Percentiles rank a stretch among this genome's conserved stretches.
phyloP scores from a whole-genome alignment of 2,329 filamentous ascomycete species.

The Amylocarpus encephaloides region DNA sequence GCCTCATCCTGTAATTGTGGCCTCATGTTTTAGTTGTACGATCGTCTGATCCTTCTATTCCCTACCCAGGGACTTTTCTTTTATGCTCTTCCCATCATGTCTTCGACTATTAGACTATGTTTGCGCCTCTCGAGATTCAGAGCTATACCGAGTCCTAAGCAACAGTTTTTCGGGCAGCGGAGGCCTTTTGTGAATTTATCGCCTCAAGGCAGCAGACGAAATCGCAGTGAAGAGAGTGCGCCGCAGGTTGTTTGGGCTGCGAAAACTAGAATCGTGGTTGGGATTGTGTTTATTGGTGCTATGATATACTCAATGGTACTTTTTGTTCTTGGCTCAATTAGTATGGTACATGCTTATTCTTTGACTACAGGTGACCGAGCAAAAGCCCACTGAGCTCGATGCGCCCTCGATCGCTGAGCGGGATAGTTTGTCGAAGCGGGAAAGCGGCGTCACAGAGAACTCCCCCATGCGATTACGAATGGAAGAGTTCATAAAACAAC shows the following conservation, averaged over 20 bases:
- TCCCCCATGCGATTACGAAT: conserved; percentile 97
- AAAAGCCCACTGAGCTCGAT: conserved; percentile 43
- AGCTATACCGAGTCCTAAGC: conserved; percentile 4
- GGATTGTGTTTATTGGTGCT: conserved; percentile 41
- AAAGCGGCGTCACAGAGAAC: conserved; percentile 63
- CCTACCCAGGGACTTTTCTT: conserved; percentile 5
- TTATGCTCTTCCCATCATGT: conserved; percentile 20
- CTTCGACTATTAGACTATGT: conserved; percentile 17
- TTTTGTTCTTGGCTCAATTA: background rate
- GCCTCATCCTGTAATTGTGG: conserved; percentile 20
- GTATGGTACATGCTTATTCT: conserved; percentile 18
- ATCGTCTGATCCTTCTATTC: conserved; percentile 13
- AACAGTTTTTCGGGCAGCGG: conserved; percentile 15
- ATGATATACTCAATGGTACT: conserved; percentile 46
- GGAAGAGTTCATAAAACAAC: conserved; percentile 91
- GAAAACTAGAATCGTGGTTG: conserved; percentile 42
- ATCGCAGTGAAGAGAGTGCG: conserved; percentile 4
- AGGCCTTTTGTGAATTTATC: conserved; percentile 19
- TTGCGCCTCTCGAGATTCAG: conserved; percentile 16
- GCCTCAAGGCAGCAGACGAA: conserved; percentile 4
- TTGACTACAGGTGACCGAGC: conserved; percentile 25
- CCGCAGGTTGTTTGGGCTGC: conserved; percentile 35
- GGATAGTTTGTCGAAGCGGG: conserved; percentile 74
- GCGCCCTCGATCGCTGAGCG: conserved; percentile 72
- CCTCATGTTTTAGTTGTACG: conserved; percentile 23